Evolutionary conservation across 2,329 filamentous ascomycete genomes (phyloP).

Genomic region (Emmonsiellopsis sp.): DNA sequence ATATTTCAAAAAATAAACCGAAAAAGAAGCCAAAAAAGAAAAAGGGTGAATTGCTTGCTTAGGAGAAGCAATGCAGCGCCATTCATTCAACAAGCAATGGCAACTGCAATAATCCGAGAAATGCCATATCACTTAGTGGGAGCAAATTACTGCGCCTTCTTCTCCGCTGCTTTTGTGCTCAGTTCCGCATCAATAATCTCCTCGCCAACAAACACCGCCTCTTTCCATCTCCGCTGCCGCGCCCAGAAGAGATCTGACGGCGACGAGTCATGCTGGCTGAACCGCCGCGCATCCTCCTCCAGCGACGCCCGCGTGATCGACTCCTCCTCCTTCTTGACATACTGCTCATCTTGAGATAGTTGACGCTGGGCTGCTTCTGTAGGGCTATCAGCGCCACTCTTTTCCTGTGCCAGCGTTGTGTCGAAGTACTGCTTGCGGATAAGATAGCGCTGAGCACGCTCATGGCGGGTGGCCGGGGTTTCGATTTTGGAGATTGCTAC

Average conservation of each 20-base stretch:
- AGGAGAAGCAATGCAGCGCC: too few relatives aligned
- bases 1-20: too few relatives aligned
- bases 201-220: slow-evolving; percentile 31
- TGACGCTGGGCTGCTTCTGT: slow-evolving; percentile 4
- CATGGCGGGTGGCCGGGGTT: slow-evolving; percentile 75
- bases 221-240: slow-evolving; percentile 36
- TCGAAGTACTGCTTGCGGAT: slow-evolving; percentile 73
- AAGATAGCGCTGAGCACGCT: slow-evolving; percentile 69
- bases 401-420: background rate
- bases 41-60: too few relatives aligned
- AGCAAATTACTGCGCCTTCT: slow-evolving; percentile 26
- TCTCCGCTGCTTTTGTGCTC: slow-evolving; percentile 13
- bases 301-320: slow-evolving; percentile 29
- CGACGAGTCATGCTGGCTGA: slow-evolving; percentile 25
- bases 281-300: slow-evolving; percentile 34
- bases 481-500: slow-evolving; percentile 71
- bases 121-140: background rate
- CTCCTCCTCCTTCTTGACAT: slow-evolving; percentile 2
- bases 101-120: too few relatives aligned
- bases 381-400: slow-evolving; percentile 14
- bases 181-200: slow-evolving; percentile 30
- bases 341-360: slow-evolving; percentile 7
- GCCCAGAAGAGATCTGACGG: slow-evolving; percentile 35
- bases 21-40: too few relatives aligned
- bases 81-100: too few relatives aligned